These are phyloP conservation scores for Elaeagnus macrophylla DNA, from an alignment of 306 rosid genomes.

Conservation along the genomic window DNA sequence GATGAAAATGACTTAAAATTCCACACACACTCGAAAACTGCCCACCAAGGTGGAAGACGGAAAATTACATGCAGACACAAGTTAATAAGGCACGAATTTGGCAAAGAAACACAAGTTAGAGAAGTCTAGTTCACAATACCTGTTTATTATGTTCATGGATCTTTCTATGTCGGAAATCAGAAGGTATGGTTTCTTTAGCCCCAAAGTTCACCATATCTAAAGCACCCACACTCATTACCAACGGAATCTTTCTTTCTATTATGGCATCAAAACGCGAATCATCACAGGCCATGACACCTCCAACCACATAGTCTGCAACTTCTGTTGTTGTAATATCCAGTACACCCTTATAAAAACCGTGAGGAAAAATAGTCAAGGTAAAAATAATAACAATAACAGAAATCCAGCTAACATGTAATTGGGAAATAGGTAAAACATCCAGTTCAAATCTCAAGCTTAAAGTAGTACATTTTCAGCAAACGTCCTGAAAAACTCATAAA, in stretches of 20 bases:
- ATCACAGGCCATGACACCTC: conserved; percentile 91
- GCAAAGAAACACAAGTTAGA: background rate
- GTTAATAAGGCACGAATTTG: background rate
- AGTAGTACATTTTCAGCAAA: background rate
- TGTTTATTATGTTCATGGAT: conserved; percentile 73
- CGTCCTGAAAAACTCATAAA: background rate
- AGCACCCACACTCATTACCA: conserved; percentile 80
- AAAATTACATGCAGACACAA: background rate
- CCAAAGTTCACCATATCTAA: conserved; percentile 93
- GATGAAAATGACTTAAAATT: conserved; percentile 11
- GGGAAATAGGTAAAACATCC: background rate
- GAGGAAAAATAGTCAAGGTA: conserved; percentile 7
- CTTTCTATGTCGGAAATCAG: conserved; percentile 50
- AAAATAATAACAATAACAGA: conserved; percentile 10
- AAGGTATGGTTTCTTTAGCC: conserved; percentile 64
- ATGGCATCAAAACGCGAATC: conserved; percentile 67
- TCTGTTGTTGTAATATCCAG: conserved; percentile 85
- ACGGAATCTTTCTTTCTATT: conserved; percentile 57
- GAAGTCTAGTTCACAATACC: conserved; percentile 28
- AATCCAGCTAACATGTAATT: background rate
- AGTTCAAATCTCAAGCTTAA: conserved; percentile 2
- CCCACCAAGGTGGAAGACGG: conserved; percentile 4
- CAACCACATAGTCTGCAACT: conserved; percentile 73
- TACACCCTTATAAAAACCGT: conserved; percentile 47
- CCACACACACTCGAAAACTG: conserved; percentile 7